Base-by-base conservation (phyloP, 768 basidiomycete species). In the Neoboletus brunneissimus region DNA sequence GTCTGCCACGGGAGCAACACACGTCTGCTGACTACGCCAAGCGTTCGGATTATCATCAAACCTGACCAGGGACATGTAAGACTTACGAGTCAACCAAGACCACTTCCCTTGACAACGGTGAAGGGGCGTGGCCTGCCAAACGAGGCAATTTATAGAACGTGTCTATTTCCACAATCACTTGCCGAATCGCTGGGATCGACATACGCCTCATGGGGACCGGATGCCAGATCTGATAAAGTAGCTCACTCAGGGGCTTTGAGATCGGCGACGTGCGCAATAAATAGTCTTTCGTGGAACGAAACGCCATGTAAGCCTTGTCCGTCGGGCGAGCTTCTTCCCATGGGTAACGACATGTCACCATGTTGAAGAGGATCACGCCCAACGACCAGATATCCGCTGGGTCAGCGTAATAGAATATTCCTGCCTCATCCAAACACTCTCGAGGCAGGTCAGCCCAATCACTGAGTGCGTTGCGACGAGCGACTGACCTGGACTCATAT, bases 361-460 rank as follows among this genome's bases (percentile, higher is more conserved):
- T 83, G 73, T 92, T 94, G 67, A 87, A 82, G 49, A 96, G 81
- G 60, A 96, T 89, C 51, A 96, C 79, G 15, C 87, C 88, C 20
- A 89, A 69, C 15, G 88, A 78, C 88, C 88, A 90, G 57, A 88
- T 76, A 60, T 90, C 88, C 18, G 25, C 78, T 29, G 66, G 25
- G 44, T 56, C 55, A 1, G 61, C 57, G 20, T 69, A 59, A 37
- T 63, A 63, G 2, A 10, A 43, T 5, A 48, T 58, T 55, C 74
- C 64, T 38, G 72, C 60, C 34, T 79, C 75, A 47, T 77, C 76
- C 54, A 85, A 76, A 57, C 84, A 86, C 67, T 89, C 87, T 89
- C 1, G 47, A 25, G 16, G 25, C 12, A 1, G 0, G 54, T 64
- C 51, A 69, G 59, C 44, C 38, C 48, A 44, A 47, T 8, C 23